Evolutionary conservation across 192 early-diverging fungal genomes (phyloP), one percentile per base, ranked within the genome.

Genomic region (Coemansia biformis): DNA sequence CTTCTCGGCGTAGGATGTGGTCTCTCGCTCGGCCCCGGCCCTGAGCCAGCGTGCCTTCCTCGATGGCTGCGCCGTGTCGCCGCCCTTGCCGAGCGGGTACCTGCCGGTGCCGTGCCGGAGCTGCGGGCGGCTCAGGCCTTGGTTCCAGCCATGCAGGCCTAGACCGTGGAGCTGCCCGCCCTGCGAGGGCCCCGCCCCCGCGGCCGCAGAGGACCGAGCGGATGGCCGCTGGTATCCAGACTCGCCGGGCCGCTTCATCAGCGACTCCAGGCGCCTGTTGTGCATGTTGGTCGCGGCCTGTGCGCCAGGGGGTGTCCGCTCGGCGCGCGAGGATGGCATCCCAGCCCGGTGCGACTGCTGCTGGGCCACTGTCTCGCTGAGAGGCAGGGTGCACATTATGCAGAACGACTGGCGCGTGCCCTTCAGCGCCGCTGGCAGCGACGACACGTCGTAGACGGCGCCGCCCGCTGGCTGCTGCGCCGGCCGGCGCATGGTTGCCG

Each of bases 391-490:
- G 48, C 70, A 66, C 63, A 74, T 74, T 14, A 74, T 74, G 22
- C 63, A 74, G 59, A 66, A 74, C 35, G 70, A 74, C 51, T 74
- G 70, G 5, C 70, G 63, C 3, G 70, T 74, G 10, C 59, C 70
- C 54, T 57, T 74, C 26, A 74, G 55, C 3, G 58, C 70, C 38
- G 54, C 57, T 16, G 70, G 70, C 36, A 74, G 59, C 17, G 54
- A 51, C 0, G 70, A 62, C 1, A 74, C 46, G 36, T 74, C 63
- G 30, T 66, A 74, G 17, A 66, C 63, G 13, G 63, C 51, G 14
- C 43, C 40, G 1, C 46, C 38, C 11, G 56, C 36, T 15, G 36
- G 43, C 48, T 37, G 54, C 38, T 34, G 38, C 14, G 28, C 23
- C 15, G 50, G 32, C 30, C 46, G 52, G 32, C 63, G 53, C 35